phyloP scores from a whole-genome alignment of 768 basidiomycete species.

The Tephrocybe rancida region DNA sequence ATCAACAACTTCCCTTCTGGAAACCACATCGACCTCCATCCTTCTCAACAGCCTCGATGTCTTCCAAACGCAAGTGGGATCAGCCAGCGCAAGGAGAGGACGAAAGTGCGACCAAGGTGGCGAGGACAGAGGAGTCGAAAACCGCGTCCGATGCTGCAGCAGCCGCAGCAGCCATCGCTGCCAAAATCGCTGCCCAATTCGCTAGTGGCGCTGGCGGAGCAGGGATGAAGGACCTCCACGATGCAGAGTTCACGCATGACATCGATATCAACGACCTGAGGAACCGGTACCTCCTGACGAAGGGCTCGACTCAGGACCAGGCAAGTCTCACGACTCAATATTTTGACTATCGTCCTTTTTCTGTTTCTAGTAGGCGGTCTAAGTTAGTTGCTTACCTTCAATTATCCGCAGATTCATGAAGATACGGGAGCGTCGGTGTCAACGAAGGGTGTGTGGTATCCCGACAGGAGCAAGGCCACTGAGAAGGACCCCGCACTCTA shows the following conservation, averaged over 20 bases:
- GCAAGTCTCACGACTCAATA: constrained; percentile 42
- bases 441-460: constrained; percentile 96
- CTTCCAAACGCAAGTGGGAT: constrained; percentile 85
- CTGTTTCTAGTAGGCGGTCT: neutral
- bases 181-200: constrained; percentile 93
- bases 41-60: constrained; percentile 39
- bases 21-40: neutral
- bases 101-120: constrained; percentile 42
- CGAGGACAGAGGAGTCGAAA: constrained; percentile 55
- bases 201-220: constrained; percentile 42
- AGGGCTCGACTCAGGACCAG: constrained; percentile 89
- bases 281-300: constrained; percentile 94
- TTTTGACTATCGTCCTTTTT: neutral
- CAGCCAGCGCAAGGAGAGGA: constrained; percentile 56
- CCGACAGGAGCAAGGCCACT: constrained; percentile 87
- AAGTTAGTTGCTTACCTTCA: neutral
- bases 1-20: constrained; percentile 4
- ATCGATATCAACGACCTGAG: constrained; percentile 97
- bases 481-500: constrained; percentile 94
- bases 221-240: constrained; percentile 65
- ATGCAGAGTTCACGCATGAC: constrained; percentile 83
- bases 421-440: constrained; percentile 92
- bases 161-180: constrained; percentile 82
- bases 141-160: constrained; percentile 69
- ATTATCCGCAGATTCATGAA: constrained; percentile 69